A percentile compares a stretch with the other conserved stretches of the same genome.
Conservation (phyloP, 1,139 yeast genomes). For the Nakaseomyces kungkrabaensis region DNA sequence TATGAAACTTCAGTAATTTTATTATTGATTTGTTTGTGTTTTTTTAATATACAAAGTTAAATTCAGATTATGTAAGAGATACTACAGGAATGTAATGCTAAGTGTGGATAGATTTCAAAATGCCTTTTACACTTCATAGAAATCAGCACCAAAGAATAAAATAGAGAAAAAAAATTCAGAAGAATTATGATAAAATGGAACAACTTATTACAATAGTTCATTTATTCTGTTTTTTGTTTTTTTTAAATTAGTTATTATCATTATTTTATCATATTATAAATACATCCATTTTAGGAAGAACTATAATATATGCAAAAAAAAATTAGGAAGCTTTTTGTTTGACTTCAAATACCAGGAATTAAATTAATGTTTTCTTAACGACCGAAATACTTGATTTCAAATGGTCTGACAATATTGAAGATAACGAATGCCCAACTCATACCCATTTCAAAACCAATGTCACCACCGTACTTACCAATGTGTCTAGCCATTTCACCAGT, state of each 20-base stretch:
- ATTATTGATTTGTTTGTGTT: background rate
- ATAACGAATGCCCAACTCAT: constrained; percentile 58
- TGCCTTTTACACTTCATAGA: too few species aligned
- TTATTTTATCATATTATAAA: background rate
- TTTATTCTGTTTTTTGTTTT: background rate
- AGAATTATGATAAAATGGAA: too few species aligned
- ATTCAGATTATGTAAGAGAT: too few species aligned
- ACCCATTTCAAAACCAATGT: constrained; percentile 76
- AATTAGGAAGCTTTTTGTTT: background rate
- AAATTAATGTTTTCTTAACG: constrained; percentile 17
- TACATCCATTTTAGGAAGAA: background rate
- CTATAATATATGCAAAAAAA: background rate
- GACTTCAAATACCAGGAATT: too few species aligned
- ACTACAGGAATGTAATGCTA: too few species aligned
- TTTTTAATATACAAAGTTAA: background rate
- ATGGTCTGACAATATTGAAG: constrained; percentile 50
- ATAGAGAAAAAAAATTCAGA: too few species aligned
- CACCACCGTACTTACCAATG: constrained; percentile 68
- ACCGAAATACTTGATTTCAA: constrained; percentile 60
- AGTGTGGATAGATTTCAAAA: too few species aligned
- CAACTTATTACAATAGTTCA: background rate
- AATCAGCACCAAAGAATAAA: too few species aligned
- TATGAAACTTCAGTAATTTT: too few species aligned
- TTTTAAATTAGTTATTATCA: background rate
- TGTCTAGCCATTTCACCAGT: constrained; percentile 53